Percentiles rank a stretch among this genome's conserved stretches.
These are phyloP conservation scores for Conringia planisiliqua DNA, from an alignment of 345 rosid genomes.

Conservation along the genomic window DNA sequence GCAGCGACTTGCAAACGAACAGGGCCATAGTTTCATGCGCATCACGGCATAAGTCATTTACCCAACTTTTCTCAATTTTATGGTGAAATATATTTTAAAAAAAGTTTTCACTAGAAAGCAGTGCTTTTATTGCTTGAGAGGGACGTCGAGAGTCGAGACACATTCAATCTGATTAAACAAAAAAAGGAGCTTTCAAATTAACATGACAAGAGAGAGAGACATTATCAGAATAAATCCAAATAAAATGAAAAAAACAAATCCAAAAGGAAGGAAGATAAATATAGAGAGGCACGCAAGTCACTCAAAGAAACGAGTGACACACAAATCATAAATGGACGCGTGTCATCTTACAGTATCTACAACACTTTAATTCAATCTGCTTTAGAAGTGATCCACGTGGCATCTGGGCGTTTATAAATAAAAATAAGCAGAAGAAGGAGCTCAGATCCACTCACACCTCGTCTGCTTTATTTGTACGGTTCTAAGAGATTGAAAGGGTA, in stretches of 20 bases:
- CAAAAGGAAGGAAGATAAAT: not conserved
- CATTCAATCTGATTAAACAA: not conserved
- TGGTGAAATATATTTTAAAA: not conserved
- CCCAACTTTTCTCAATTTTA: not conserved
- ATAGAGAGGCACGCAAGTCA: conserved; percentile 17
- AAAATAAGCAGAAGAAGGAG: not conserved
- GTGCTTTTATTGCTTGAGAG: not conserved
- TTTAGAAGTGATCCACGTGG: conserved; percentile 13
- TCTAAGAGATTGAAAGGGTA: conserved; percentile 23
- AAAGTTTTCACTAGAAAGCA: not conserved
- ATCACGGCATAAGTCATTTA: not conserved
- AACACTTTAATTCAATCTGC: not conserved
- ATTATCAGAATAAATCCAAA: conserved; percentile 10
- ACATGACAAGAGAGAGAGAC: not conserved
- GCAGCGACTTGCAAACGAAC: no score
- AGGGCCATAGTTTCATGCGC: not conserved
- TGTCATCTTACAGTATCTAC: not conserved
- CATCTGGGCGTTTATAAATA: not conserved
- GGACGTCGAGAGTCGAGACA: not conserved
- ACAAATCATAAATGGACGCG: not conserved
- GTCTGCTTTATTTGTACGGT: conserved; percentile 10
- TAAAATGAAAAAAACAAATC: not conserved
- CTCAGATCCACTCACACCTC: conserved; percentile 31
- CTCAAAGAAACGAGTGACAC: not conserved
- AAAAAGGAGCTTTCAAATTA: not conserved